Evolutionary conservation across 2,329 filamentous ascomycete genomes (phyloP).

Genomic region (Ramichloridium luteum): DNA sequence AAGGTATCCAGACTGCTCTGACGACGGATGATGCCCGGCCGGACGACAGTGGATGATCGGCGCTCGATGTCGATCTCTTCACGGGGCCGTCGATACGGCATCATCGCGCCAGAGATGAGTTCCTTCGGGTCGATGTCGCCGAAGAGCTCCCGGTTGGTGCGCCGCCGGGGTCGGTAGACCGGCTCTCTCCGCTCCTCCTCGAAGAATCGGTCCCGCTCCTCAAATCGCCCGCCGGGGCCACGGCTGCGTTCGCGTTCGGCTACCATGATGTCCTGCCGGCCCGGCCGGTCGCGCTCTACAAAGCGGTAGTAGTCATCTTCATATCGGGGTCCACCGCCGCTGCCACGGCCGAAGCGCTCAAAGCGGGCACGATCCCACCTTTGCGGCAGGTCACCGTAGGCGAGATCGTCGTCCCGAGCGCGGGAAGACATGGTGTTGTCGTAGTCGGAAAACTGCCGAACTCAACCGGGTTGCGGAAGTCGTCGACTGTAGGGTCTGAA

Average conservation of each 20-base stretch:
- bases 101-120: constrained; percentile 40
- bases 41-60: constrained; percentile 38
- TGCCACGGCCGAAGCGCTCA: constrained; percentile 31
- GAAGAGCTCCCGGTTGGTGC: constrained; percentile 34
- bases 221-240: constrained; percentile 28
- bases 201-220: constrained; percentile 42
- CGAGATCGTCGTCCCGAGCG: constrained; percentile 29
- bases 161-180: constrained; percentile 13
- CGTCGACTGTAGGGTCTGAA: no score
- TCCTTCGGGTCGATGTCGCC: constrained; percentile 36
- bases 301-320: constrained; percentile 35
- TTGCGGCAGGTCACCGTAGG: constrained; percentile 33
- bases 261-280: constrained; percentile 31
- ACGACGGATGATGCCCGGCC: constrained; percentile 60
- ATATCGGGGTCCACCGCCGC: constrained; percentile 24
- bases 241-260: constrained; percentile 28
- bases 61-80: constrained; percentile 43
- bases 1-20: constrained; percentile 87
- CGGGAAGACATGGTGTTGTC: no score
- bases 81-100: constrained; percentile 39
- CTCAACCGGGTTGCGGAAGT: no score
- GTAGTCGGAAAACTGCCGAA: no score
- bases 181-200: constrained; percentile 38
- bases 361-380: constrained; percentile 41
- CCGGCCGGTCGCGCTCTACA: constrained; percentile 26